A percentile compares a stretch with the other conserved stretches of the same genome.
Evolutionary conservation across 192 early-diverging fungal genomes (phyloP).

Genomic region (Gorgonomyces haynaldii): DNA sequence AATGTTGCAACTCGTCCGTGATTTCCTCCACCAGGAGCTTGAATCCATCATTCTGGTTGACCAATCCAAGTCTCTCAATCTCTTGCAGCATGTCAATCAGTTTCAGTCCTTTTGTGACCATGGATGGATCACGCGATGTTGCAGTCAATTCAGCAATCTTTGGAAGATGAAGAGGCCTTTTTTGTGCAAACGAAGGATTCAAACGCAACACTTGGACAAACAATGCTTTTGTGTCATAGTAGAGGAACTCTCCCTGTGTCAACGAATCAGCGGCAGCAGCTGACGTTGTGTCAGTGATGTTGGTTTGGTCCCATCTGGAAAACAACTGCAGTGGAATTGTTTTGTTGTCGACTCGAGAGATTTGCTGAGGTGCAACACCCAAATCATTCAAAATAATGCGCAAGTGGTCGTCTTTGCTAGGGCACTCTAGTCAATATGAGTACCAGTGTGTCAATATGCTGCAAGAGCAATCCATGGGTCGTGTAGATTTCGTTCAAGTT

Average conservation of each 20-base stretch:
- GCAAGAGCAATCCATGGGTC: conserved; percentile 71
- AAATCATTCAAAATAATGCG: conserved; percentile 68
- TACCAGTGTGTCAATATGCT: conserved; percentile 68
- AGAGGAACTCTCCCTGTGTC: conserved; percentile 88
- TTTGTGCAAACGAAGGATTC: conserved; percentile 55
- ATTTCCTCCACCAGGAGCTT: conserved; percentile 80
- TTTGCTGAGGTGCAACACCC: conserved; percentile 56
- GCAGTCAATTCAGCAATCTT: conserved; percentile 75
- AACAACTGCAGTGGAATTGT: conserved; percentile 62
- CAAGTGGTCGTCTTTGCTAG: conserved; percentile 70
- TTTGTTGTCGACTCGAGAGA: conserved; percentile 70
- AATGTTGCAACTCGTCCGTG: conserved; percentile 73
- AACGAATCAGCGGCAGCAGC: conserved; percentile 69
- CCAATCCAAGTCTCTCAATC: conserved; percentile 64
- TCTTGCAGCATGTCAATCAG: conserved; percentile 87
- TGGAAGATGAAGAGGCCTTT: conserved; percentile 48
- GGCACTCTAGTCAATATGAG: conserved; percentile 26
- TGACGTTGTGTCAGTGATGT: conserved; percentile 54
- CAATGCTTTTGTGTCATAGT: conserved; percentile 90
- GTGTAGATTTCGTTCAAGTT: conserved; percentile 92
- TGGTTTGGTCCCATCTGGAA: conserved; percentile 67
- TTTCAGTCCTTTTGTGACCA: conserved; percentile 92
- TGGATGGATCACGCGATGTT: conserved; percentile 70
- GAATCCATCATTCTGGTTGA: conserved; percentile 54
- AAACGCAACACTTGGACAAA: conserved; percentile 88